Base-by-base conservation (phyloP, 2,329 filamentous ascomycete species). In the Triangularia verruculosa region DNA sequence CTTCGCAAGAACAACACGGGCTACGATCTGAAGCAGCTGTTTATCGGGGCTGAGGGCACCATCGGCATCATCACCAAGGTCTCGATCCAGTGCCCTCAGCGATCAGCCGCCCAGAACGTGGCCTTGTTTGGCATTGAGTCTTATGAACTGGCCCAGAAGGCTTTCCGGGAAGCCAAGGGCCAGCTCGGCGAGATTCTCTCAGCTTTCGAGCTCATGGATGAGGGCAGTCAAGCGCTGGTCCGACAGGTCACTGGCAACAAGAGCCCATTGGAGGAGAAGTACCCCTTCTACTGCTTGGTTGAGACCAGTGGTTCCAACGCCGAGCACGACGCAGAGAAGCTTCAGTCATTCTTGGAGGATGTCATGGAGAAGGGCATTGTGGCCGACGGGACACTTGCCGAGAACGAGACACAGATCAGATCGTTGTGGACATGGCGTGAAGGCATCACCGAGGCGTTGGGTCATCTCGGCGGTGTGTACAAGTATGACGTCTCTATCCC, bases 401-500 rank as follows among this genome's bases (percentile, higher is more conserved):
- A 98, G 77, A 91, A 97, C 73, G 92, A 96, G 78, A 96, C 94
- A 1, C 96, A 99, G 77, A 84, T 91, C 69, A 87, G 86, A 73
- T 83, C 89, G 3, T 83, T 99, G 59, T 99, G 95, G 95, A 83
- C 86, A 64, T 98, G 93, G 87, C 88, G 95, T 67, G 95, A 99
- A 80, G 92, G 93, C 70, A 92, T 99, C 70, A 89, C 93, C 0
- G 95, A 99, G 79, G 88, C 89, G 54, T 82, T 96, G 25, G 91
- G 91, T 66, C 93, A 97, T 76, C 92, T 90, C 78, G 96, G 95
- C 64, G 95, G 93, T 53, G 93, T 95, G 8, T 99, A 99, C 85
- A 99, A 99, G 80, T 99, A 99, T 76, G 95, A 99, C 74, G 83
- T 99, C 30, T 98, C 95, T 6, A 97, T 99, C 69, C 95, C 95